A percentile compares a stretch with the other conserved stretches of the same genome.
These are phyloP conservation scores for Blastobotrys illinoisensis DNA, from an alignment of 1,139 yeast genomes.

Conservation along the genomic window DNA sequence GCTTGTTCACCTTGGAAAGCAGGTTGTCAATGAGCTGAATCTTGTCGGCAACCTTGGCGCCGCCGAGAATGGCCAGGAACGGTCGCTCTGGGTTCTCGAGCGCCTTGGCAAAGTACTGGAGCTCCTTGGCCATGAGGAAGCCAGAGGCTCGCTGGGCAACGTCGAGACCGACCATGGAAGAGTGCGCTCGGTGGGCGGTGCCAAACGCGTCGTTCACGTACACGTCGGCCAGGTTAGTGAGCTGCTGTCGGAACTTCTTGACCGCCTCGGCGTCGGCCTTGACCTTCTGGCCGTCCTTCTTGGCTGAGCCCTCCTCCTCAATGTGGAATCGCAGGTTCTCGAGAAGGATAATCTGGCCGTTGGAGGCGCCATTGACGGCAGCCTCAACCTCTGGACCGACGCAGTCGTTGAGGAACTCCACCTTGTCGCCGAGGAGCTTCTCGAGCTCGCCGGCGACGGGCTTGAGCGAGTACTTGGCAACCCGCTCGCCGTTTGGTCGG, in stretches of 20 bases:
- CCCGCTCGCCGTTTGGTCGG: conserved; percentile 90
- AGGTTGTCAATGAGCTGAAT: conserved; percentile 95
- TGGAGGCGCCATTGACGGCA: conserved; percentile 61
- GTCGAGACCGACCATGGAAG: conserved; percentile 95
- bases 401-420: conserved; percentile 75
- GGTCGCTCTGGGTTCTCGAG: conserved; percentile 96
- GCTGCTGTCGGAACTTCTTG: conserved; percentile 75
- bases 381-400: conserved; percentile 84
- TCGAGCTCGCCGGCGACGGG: conserved; percentile 88
- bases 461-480: conserved; percentile 77
- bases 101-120: conserved; percentile 94
- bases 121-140: conserved; percentile 94
- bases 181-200: conserved; percentile 98
- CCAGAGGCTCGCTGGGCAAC: conserved; percentile 94
- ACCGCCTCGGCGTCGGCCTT: conserved; percentile 84
- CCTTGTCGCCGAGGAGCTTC: conserved; percentile 62
- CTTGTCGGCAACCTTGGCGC: conserved; percentile 98
- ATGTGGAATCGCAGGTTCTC: conserved; percentile 97
- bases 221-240: conserved; percentile 88
- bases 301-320: conserved; percentile 91
- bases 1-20: conserved; percentile 85
- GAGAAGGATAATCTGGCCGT: conserved; percentile 72
- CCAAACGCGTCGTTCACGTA: conserved; percentile 97
- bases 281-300: conserved; percentile 79
- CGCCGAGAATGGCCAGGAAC: conserved; percentile 94